Evolutionary conservation across 768 basidiomycete genomes (phyloP).

Genomic region (Leucosporidium yakuticum): DNA sequence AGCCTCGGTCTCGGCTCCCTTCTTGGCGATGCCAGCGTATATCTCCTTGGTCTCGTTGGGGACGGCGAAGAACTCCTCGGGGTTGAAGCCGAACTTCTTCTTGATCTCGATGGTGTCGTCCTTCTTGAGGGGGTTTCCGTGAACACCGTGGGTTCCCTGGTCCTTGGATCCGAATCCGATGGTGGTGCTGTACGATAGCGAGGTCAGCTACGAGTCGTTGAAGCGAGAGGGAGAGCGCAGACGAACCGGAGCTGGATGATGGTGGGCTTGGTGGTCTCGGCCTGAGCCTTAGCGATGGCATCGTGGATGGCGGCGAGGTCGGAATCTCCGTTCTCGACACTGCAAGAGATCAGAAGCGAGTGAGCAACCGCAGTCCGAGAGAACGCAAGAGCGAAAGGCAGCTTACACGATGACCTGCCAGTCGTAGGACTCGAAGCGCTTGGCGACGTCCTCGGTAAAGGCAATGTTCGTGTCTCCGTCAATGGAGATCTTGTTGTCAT

Average conservation of each 20-base stretch:
- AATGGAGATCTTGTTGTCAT: conserved; percentile 96
- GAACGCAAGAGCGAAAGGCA: conserved; percentile 56
- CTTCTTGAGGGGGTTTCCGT: conserved; percentile 85
- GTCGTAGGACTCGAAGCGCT: conserved; percentile 82
- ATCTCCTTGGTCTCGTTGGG: conserved; percentile 64
- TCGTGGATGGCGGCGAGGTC: conserved; percentile 71
- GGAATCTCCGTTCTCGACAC: conserved; percentile 45
- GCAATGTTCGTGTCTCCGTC: conserved; percentile 87
- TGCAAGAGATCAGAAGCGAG: neutral
- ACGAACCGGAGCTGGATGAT: conserved; percentile 44
- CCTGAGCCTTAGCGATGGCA: conserved; percentile 70
- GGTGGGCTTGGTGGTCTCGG: conserved; percentile 74
- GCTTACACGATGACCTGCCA: conserved; percentile 82
- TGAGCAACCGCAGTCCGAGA: conserved; percentile 31
- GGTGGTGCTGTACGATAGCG: conserved; percentile 55
- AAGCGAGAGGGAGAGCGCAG: no score
- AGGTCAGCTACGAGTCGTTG: neutral
- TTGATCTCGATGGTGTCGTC: conserved; percentile 83
- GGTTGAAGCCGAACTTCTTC: conserved; percentile 72
- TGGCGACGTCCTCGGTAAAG: conserved; percentile 88
- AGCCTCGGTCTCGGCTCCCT: conserved; percentile 66
- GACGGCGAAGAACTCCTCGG: conserved; percentile 69
- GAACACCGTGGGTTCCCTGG: conserved; percentile 89
- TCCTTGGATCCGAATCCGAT: conserved; percentile 91
- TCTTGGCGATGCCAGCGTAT: conserved; percentile 62